A percentile compares a stretch with the other conserved stretches of the same genome.
These are phyloP conservation scores for Tetrapisispora pingtungensis DNA, from an alignment of 805 yeast genomes.

Conservation along the genomic window DNA sequence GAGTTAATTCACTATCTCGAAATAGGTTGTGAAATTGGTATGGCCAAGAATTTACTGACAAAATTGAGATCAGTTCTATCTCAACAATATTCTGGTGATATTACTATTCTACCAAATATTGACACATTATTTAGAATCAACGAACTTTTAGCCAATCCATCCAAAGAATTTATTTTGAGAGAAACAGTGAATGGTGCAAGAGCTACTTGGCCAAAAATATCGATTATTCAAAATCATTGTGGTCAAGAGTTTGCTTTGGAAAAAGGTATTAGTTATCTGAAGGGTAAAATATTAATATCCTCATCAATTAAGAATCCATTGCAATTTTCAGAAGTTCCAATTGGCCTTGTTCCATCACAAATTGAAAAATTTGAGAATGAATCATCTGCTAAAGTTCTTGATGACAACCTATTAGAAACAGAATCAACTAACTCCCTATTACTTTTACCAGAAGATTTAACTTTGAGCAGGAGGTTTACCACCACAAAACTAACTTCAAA, in stretches of 20 bases:
- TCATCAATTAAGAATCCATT: slow-evolving; percentile 25
- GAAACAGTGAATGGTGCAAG: slow-evolving; percentile 68
- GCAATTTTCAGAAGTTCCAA: slow-evolving; percentile 17
- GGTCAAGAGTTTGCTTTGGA: slow-evolving; percentile 83
- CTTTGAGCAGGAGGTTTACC: slow-evolving; percentile 8
- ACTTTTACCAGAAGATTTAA: slow-evolving; percentile 10
- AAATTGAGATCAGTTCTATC: slow-evolving; percentile 67
- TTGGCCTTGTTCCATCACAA: slow-evolving; percentile 5
- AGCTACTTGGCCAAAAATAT: slow-evolving; percentile 88
- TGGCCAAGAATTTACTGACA: slow-evolving; percentile 61
- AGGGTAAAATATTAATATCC: slow-evolving; percentile 47
- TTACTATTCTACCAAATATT: slow-evolving; percentile 80
- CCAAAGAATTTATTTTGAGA: slow-evolving; percentile 60
- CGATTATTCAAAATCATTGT: slow-evolving; percentile 81
- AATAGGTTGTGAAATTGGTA: slow-evolving; percentile 63
- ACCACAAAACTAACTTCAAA: neutral
- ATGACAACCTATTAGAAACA: slow-evolving; percentile 20
- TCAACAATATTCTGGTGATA: slow-evolving; percentile 87
- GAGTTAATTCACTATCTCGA: slow-evolving; percentile 75
- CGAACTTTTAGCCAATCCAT: slow-evolving; percentile 69
- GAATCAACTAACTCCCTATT: slow-evolving; percentile 15
- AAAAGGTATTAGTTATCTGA: slow-evolving; percentile 56
- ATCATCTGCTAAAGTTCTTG: slow-evolving; percentile 5
- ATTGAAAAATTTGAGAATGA: slow-evolving; percentile 4
- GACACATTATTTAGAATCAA: slow-evolving; percentile 44